Base-by-base conservation (phyloP, 352 stramenopile species). In the Pythium sukuiense region DNA sequence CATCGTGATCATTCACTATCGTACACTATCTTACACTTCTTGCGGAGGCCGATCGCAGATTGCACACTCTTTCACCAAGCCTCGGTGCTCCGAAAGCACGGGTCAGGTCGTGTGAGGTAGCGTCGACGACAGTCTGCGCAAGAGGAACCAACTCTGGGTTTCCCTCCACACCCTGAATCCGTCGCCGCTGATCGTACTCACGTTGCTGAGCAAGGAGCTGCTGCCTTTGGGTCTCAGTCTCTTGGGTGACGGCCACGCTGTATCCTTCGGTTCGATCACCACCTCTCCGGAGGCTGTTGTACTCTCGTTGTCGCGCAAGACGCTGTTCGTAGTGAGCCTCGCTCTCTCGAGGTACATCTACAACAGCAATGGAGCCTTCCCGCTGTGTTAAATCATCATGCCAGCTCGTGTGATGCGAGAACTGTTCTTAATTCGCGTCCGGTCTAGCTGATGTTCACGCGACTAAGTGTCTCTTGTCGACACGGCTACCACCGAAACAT, bases 261-360 rank as follows among this genome's bases (percentile, higher is more conserved):
- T 30, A 9, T 4, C 18, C 14, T 26, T 52, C 45, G 20, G 29
- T 4, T 13, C 18, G 20, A 43, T n/a, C n/a, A n/a, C 37, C 37
- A 43, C 37, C 37, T 43, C 37, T 5, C 9, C 55, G 18, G 33
- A 6, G 24, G 3, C 55, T n/a, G 37, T 35, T 61, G n/a, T 37
- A 37, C 32, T 61, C 55, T 3, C 55, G 55, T 41, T 52, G 55
- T 6, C 39, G 37, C 3, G 55, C 27, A 33, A 61, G 35, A 20
- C 55, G 55, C 49, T 24, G 55, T 26, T 61, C 33, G 8, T 37
- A 37, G 13, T 60, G 32, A 3, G 46, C 33, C 24, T 20, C 3
- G 13, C 32, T 60, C 20, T 60, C 54, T 33, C 30, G 32, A 8
- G 32, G 32, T 8, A 8, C 4, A 35, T 8, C 8, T 3, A 8